phyloP scores from a whole-genome alignment of 106 monocot genomes.

The Acorus calamus region DNA sequence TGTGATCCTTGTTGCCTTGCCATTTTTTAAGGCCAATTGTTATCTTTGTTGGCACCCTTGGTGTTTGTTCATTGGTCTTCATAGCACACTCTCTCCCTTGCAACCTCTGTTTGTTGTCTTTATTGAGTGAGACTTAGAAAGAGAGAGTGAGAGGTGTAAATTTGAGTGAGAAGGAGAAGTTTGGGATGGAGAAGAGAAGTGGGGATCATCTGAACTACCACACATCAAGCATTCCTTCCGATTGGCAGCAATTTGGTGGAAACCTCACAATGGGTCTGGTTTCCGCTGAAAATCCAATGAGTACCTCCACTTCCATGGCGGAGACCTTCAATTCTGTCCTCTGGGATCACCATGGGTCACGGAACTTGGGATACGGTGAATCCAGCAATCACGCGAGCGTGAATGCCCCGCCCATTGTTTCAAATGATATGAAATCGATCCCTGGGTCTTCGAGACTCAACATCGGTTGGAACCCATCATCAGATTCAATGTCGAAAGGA shows the following conservation, averaged over 20 bases:
- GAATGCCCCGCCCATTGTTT: neutral
- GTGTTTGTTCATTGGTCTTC: neutral
- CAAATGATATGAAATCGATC: constrained; percentile 2
- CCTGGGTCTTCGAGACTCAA: constrained; percentile 13
- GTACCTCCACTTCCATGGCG: constrained; percentile 17
- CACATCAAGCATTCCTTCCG: constrained; percentile 3
- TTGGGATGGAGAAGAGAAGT: constrained; percentile 29
- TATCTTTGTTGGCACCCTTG: too few relatives aligned
- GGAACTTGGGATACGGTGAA: constrained; percentile 4
- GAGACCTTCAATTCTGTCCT: constrained; percentile 22
- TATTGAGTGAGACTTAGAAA: neutral
- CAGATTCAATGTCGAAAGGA: constrained; percentile 3
- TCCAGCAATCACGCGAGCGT: neutral
- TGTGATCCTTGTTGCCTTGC: too few relatives aligned
- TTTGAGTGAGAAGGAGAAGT: constrained; percentile 38
- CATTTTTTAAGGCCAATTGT: too few relatives aligned
- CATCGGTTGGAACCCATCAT: constrained; percentile 22
- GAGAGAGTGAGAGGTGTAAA: constrained; percentile 17
- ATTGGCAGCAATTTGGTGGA: constrained; percentile 9
- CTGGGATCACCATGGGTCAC: constrained; percentile 20
- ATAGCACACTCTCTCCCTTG: neutral
- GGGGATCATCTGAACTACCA: constrained; percentile 15
- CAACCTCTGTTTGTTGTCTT: neutral
- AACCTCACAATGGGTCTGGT: constrained; percentile 7
- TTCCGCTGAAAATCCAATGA: constrained; percentile 2